Evolutionary conservation across 495 filamentous ascomycete species (phyloP).

Genomic region (Penicillium simplicissimum): DNA sequence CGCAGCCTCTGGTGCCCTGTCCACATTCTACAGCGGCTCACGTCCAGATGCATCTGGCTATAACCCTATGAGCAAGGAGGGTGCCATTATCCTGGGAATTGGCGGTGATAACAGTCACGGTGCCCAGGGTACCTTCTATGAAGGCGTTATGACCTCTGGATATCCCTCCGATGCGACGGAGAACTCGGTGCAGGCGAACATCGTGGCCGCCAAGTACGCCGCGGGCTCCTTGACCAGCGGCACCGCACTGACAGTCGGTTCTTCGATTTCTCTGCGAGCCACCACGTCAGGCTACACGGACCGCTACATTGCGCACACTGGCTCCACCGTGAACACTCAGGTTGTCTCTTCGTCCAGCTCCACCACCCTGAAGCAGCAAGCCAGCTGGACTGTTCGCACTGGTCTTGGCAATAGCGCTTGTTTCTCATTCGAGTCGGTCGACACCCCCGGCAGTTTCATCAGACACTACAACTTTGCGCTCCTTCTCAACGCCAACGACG

Average conservation of each 20-base stretch:
- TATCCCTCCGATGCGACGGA: constrained; percentile 58
- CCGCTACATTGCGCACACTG: constrained; percentile 53
- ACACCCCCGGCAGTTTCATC: constrained; percentile 56
- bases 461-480: constrained; percentile 52
- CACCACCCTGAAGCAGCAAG: constrained; percentile 47
- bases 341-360: constrained; percentile 53
- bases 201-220: constrained; percentile 57
- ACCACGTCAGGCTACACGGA: constrained; percentile 53
- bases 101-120: constrained; percentile 57
- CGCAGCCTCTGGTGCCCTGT: constrained; percentile 52
- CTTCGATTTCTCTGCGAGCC: constrained; percentile 49
- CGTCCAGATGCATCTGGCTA: constrained; percentile 52
- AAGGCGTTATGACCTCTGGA: constrained; percentile 60
- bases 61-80: constrained; percentile 61
- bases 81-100: constrained; percentile 61
- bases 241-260: constrained; percentile 47
- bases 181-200: constrained; percentile 56
- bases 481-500: constrained; percentile 47
- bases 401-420: constrained; percentile 55
- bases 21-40: constrained; percentile 55
- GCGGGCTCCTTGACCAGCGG: constrained; percentile 49
- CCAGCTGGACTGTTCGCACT: constrained; percentile 55
- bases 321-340: constrained; percentile 49
- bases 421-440: constrained; percentile 57
- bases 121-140: constrained; percentile 62